phyloP scores from a whole-genome alignment of 2,329 filamentous ascomycete genomes.

The Botrytis hyacinthi region DNA sequence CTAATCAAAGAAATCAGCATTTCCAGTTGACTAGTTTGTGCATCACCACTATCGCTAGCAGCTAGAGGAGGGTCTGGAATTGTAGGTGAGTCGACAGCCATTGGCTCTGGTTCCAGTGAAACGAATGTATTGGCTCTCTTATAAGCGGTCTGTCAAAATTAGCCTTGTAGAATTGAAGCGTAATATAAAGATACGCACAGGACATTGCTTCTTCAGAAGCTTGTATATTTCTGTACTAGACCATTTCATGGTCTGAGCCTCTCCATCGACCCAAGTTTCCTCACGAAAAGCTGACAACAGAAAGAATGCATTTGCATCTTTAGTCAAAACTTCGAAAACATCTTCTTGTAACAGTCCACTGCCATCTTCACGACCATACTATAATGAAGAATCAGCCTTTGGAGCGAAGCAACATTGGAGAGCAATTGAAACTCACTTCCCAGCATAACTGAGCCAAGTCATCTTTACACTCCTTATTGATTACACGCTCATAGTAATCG shows the following conservation, averaged over 20 bases:
- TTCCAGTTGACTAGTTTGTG: background rate
- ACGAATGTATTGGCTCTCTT: background rate
- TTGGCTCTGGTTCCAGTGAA: background rate
- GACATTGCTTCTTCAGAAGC: constrained; percentile 14
- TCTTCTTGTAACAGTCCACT: constrained; percentile 5
- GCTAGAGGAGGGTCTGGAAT: background rate
- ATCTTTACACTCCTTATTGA: background rate
- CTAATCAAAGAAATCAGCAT: constrained; percentile 1
- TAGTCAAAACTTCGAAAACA: constrained; percentile 11
- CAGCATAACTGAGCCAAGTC: constrained; percentile 8
- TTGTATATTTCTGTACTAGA: constrained; percentile 5
- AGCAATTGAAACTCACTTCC: constrained; percentile 10
- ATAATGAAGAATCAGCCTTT: background rate
- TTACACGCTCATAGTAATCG: constrained; percentile 18
- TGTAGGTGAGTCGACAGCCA: background rate
- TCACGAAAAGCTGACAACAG: constrained; percentile 14
- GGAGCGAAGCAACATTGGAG: background rate
- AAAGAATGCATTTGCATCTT: constrained; percentile 18
- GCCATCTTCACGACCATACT: constrained; percentile 19
- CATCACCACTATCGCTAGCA: background rate
- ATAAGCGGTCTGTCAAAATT: background rate
- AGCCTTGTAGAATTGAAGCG: background rate
- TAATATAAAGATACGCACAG: background rate
- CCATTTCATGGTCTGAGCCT: constrained; percentile 1
- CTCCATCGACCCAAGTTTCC: constrained; percentile 4